These are phyloP conservation scores for Aspergillus thermomutatus DNA, from an alignment of 2,329 filamentous ascomycete species.

Conservation along the genomic window DNA sequence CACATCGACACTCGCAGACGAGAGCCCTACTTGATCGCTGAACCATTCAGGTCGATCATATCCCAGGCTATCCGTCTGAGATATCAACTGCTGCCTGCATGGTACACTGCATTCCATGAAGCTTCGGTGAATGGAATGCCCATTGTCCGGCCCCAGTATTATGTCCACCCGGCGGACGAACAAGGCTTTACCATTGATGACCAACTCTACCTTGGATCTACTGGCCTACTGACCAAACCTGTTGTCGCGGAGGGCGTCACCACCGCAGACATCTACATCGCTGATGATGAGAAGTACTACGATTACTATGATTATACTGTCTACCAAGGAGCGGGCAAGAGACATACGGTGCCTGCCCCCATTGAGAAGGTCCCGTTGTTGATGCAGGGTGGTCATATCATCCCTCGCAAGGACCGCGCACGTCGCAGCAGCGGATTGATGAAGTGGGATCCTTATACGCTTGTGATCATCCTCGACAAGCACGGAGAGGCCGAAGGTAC, in stretches of 20 bases:
- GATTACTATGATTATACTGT: constrained; percentile 88
- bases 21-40: constrained; percentile 84
- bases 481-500: constrained; percentile 72
- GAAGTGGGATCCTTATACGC: constrained; percentile 92
- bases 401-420: constrained; percentile 83
- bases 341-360: constrained; percentile 68
- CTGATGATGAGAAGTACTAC: constrained; percentile 86
- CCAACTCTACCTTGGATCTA: constrained; percentile 86
- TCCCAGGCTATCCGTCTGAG: constrained; percentile 82
- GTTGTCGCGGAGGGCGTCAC: constrained; percentile 73
- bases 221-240: constrained; percentile 88
- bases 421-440: constrained; percentile 83
- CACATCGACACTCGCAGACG: constrained; percentile 94
- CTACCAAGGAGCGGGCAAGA: constrained; percentile 69
- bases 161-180: constrained; percentile 83
- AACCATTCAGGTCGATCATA: constrained; percentile 82
- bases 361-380: constrained; percentile 84
- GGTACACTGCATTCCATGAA: constrained; percentile 96
- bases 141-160: constrained; percentile 89
- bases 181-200: constrained; percentile 85
- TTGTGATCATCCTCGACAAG: constrained; percentile 71
- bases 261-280: constrained; percentile 76
- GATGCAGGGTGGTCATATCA: constrained; percentile 89
- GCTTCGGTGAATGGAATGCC: constrained; percentile 79
- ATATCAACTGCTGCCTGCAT: constrained; percentile 84